phyloP scores from a whole-genome alignment of 2,329 filamentous ascomycete species.

The Colletotrichum tanaceti region DNA sequence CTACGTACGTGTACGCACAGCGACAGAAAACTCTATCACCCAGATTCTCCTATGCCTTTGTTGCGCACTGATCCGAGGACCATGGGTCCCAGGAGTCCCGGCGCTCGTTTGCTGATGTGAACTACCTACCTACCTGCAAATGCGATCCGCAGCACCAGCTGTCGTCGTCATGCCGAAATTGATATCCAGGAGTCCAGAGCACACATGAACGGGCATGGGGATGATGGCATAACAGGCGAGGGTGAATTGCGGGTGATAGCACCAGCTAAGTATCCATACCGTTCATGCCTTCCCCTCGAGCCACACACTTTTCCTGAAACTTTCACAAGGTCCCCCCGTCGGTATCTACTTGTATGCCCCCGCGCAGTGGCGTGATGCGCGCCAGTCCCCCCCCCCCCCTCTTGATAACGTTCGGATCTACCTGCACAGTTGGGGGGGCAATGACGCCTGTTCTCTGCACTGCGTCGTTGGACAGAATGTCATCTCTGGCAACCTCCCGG shows the following conservation, averaged over 20 bases:
- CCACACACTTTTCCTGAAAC: not conserved
- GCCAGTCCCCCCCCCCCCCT: not conserved
- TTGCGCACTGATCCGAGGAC: not conserved
- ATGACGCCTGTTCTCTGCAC: no score
- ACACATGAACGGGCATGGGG: no score
- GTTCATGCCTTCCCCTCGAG: no score
- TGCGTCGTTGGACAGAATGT: not conserved
- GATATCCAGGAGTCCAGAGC: not conserved
- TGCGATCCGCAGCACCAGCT: not conserved
- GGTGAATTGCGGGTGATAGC: not conserved
- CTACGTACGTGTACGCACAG: no score
- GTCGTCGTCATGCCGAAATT: no score
- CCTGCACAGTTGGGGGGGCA: no score
- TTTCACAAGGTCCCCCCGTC: not conserved
- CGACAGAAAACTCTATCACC: slow-evolving; percentile 3
- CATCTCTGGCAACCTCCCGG: not conserved
- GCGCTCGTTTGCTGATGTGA: not conserved
- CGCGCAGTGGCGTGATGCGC: not conserved
- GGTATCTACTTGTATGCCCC: not conserved
- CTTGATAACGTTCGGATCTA: no score
- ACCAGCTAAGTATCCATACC: not conserved
- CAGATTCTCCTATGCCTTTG: not conserved
- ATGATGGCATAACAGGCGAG: not conserved
- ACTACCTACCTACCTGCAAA: no score
- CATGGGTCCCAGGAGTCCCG: not conserved